Conservation (phyloP, 2,329 filamentous ascomycete genomes). For the Emergomyces orientalis region DNA sequence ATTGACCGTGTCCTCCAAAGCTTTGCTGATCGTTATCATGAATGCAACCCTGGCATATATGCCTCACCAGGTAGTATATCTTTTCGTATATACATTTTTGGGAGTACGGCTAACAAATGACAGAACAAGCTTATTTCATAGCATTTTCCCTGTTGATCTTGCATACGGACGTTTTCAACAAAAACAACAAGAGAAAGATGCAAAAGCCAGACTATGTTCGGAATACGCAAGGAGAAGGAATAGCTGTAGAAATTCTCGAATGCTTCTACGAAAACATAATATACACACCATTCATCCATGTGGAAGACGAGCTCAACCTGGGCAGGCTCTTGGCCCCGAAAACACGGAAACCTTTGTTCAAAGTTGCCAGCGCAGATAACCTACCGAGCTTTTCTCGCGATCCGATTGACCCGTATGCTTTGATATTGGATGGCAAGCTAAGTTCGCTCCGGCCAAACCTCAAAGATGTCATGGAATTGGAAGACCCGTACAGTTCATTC, state of each 20-base stretch:
- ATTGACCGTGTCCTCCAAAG: conserved; percentile 90
- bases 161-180: conserved; percentile 99
- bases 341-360: conserved; percentile 61
- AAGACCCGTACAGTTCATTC: conserved; percentile 84
- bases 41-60: conserved; percentile 97
- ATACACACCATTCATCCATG: conserved; percentile 96
- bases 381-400: conserved; percentile 61
- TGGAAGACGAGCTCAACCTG: conserved; percentile 74
- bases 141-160: conserved; percentile 93
- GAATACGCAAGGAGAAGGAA: conserved; percentile 82
- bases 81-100: not conserved
- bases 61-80: conserved; percentile 52
- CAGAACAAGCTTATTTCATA: conserved; percentile 94
- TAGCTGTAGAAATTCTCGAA: conserved; percentile 86
- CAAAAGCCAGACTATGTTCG: conserved; percentile 91
- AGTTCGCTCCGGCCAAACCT: conserved; percentile 74
- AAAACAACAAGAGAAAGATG: conserved; percentile 99
- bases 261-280: conserved; percentile 98
- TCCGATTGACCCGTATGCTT: conserved; percentile 86
- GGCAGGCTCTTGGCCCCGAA: conserved; percentile 62
- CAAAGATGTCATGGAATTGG: conserved; percentile 83
- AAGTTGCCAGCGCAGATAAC: conserved; percentile 54
- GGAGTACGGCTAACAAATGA: conserved; percentile 11
- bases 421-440: conserved; percentile 84
- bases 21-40: conserved; percentile 93